Conservation (phyloP, 2,329 filamentous ascomycete genomes). For the Lachnellula hyalina region DNA sequence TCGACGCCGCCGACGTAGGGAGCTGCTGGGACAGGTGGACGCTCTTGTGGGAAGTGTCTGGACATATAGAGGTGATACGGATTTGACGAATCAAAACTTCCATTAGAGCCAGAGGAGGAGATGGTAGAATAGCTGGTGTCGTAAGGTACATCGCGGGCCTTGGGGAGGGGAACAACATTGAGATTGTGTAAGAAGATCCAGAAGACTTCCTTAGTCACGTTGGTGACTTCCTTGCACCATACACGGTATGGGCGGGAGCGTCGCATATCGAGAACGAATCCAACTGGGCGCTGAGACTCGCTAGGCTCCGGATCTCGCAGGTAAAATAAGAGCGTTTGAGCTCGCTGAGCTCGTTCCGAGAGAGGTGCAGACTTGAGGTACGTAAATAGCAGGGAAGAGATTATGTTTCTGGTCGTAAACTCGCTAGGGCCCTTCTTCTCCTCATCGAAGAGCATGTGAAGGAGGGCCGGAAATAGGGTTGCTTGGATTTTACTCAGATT, state of each 20-base stretch:
- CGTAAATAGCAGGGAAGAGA: constrained; percentile 83
- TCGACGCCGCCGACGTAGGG: constrained; percentile 96
- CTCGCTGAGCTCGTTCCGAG: constrained; percentile 60
- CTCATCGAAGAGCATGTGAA: constrained; percentile 92
- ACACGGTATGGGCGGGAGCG: constrained; percentile 82
- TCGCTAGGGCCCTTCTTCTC: constrained; percentile 97
- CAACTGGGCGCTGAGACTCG: constrained; percentile 70
- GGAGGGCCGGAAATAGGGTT: constrained; percentile 77
- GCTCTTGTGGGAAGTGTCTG: constrained; percentile 75
- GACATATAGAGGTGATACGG: constrained; percentile 56
- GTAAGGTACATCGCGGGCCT: constrained; percentile 30
- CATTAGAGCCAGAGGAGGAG: constrained; percentile 20
- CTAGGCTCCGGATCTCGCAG: constrained; percentile 73
- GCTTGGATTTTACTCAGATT: constrained; percentile 75
- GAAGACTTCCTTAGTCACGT: constrained; percentile 96
- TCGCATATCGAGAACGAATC: constrained; percentile 87
- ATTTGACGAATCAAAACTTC: constrained; percentile 31
- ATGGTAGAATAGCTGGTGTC: constrained; percentile 25
- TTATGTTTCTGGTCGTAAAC: constrained; percentile 86
- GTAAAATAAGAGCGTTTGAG: constrained; percentile 69
- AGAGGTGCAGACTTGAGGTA: constrained; percentile 68
- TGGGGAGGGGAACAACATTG: constrained; percentile 71
- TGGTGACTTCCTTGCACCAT: constrained; percentile 89
- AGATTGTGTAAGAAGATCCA: constrained; percentile 98
- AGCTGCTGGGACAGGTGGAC: constrained; percentile 85